Base-by-base conservation (phyloP, 306 rosid genomes). In the Prosopis cineraria region DNA sequence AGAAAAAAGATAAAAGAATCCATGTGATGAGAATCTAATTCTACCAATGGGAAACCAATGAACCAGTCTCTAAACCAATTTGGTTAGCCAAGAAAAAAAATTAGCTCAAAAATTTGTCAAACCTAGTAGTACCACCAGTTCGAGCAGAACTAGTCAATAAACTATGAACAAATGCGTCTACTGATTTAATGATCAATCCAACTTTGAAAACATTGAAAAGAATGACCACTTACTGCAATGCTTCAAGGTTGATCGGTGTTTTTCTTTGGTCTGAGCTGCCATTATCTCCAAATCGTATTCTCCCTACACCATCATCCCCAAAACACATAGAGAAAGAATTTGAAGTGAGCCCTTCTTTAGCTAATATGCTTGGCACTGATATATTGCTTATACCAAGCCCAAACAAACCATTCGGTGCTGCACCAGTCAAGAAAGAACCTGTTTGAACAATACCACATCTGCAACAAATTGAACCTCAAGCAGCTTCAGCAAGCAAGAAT, bases 271-370 rank as follows among this genome's bases (percentile, higher is more conserved):
- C 85, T 10, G 69, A 31, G 70, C 80, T 84, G 70, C 99, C 98
- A 36, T 70, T 85, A 79, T 93, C 97, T 24, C 99, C 99, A 73
- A 93, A 96, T 1, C 84, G 74, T 81, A 93, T 96, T 82, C 91
- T 91, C 74, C 98, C 98, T 24, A 24, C 0, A 33, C 90, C 89
- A 41, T 91, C 84, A 44, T 11, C 7, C 70, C 91, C 90, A 70
- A 96, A 96, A 77, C 99, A 93, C 97, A 96, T 90, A 48, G 99
- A 90, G 80, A 96, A 92, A 2, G 98, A 94, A 79, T 92, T 77
- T 67, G 95, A 85, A 58, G 91, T 86, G 55, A 86, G 72, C 59
- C 92, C 92, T 29, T 85, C 48, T 34, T 62, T 83, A 10, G 97
- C 95, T 79, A 89, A 87, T 81, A 88, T 75, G 84, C 92, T 94